Evolutionary conservation across 345 rosid species (phyloP), one percentile per base, ranked within the genome.

Genomic region (Syzygium aromaticum): DNA sequence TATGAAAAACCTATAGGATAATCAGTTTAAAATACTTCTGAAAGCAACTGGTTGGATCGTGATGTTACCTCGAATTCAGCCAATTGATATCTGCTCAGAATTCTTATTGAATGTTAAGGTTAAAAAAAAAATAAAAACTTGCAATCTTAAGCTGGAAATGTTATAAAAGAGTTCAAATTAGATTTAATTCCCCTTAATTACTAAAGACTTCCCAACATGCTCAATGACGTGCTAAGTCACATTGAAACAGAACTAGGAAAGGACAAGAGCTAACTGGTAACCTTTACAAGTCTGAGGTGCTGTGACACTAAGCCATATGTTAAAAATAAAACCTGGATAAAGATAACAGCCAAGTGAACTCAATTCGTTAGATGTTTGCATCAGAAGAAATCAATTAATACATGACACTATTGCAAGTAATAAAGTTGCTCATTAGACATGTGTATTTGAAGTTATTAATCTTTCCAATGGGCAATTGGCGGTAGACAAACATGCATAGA

Each of bases 1-100:
- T 38, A 30, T 40, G 51, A 64, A 25, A 15, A 61, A 22, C 51
- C 46, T 33, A 59, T 43, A 82, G 43, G 51, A n/a, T 54, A 51
- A 43, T 57, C 46, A 56, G 23, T 51, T 56, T 30, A 6, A 51
- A 82, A 46, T 53, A 57, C n/a, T 22, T 57, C 52, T 33, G 12
- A 61, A 43, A 57, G 15, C 15, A 59, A 85, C 54, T n/a, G 27
- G 49, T 38, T 38, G 49, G 49, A 38, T 73, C 27, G 27, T 15
- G 77, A 86, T 51, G 11, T 90, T 92, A 96, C 99, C 99, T 98
- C 98, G 19, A 95, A 96, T 93, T 98, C 98, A 73, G 99, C 95
- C 89, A 98, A 90, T 87, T 95, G 98, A 90, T 95, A 93, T 82
- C 96, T 91, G 87, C 99, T 98, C 63, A 98, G 94, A 52, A 96